Conservation (phyloP, 202 grass and related monocot genomes). For the Elaeis oleifera region DNA sequence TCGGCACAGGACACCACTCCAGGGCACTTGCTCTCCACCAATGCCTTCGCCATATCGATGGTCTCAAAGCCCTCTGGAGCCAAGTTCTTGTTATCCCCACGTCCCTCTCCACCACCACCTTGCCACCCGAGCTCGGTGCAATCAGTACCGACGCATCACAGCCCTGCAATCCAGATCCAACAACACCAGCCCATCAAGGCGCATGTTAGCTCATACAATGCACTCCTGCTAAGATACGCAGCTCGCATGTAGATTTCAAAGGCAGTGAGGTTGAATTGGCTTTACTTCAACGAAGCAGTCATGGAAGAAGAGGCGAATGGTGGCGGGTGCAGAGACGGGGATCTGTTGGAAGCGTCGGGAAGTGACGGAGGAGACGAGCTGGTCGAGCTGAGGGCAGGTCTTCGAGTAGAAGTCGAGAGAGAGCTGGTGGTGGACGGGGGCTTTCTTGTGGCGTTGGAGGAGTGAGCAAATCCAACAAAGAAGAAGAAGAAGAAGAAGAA, state of each 20-base stretch:
- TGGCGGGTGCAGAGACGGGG: conserved; percentile 58
- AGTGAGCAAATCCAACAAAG: conserved; percentile 31
- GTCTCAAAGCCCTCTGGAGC: conserved; percentile 65
- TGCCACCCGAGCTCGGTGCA: conserved; percentile 27
- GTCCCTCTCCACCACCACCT: conserved; percentile 62
- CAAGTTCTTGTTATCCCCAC: conserved; percentile 73
- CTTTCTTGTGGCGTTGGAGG: conserved; percentile 20
- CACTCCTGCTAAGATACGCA: no score
- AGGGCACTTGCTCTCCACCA: conserved; percentile 71
- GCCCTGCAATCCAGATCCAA: conserved; percentile 28
- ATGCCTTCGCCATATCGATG: conserved; percentile 69
- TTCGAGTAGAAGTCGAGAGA: conserved; percentile 69
- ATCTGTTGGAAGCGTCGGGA: conserved; percentile 38
- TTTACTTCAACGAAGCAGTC: conserved; percentile 95
- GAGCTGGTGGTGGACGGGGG: conserved; percentile 60
- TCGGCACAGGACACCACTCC: conserved; percentile 86
- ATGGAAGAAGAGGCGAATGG: conserved; percentile 93
- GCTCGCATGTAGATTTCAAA: no score
- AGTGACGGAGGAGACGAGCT: conserved; percentile 74
- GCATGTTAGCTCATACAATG: background rate
- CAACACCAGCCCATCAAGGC: background rate
- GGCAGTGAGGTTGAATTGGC: background rate
- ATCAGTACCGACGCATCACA: conserved; percentile 89
- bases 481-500: conserved; percentile 30
- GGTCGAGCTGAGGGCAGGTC: conserved; percentile 71